Evolutionary conservation across 768 basidiomycete species (phyloP), one percentile per base, ranked within the genome.

Genomic region (Phlegmacium glaucopus): DNA sequence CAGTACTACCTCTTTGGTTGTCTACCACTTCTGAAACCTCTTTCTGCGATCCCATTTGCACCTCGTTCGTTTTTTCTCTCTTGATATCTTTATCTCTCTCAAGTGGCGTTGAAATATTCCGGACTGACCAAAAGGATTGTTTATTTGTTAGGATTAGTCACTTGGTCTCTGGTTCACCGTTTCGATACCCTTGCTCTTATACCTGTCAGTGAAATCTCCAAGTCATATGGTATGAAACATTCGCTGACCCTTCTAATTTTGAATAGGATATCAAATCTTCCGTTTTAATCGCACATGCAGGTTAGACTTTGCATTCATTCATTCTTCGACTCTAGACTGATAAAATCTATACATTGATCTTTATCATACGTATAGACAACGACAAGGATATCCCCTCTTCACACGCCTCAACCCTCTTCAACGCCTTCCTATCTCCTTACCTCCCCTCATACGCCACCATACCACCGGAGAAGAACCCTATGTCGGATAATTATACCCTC

Each of bases 321-420:
- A n/a, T n/a, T n/a, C n/a, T n/a, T n/a, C n/a, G n/a, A n/a, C n/a
- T n/a, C n/a, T n/a, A n/a, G n/a, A 25, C 40, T 37, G n/a, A 4
- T 38, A 28, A 32, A 37, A 12, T 47, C 32, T 32, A 5, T 49
- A 28, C n/a, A n/a, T n/a, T 22, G 3, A 22, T 22, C 22, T 22
- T 51, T 30, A 51, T 16, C 25, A n/a, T n/a, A n/a, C n/a, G n/a
- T n/a, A n/a, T n/a, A 27, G 72, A 75, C 50, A 74, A 91, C 61
- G 91, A 94, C 64, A 71, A 68, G 55, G 83, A 88, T 40, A 90
- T 93, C 39, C 83, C 84, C 0, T 72, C 80, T 53, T 69, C 75
- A 0, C 90, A 94, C 60, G 83, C 90, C 0, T 70, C 74, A 11
- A 65, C 71, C 0, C 76, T 94, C 17, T 90, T 90, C 64, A 75